Base-by-base conservation (phyloP, 73 alveolate species). In the Breviolum minutum region DNA sequence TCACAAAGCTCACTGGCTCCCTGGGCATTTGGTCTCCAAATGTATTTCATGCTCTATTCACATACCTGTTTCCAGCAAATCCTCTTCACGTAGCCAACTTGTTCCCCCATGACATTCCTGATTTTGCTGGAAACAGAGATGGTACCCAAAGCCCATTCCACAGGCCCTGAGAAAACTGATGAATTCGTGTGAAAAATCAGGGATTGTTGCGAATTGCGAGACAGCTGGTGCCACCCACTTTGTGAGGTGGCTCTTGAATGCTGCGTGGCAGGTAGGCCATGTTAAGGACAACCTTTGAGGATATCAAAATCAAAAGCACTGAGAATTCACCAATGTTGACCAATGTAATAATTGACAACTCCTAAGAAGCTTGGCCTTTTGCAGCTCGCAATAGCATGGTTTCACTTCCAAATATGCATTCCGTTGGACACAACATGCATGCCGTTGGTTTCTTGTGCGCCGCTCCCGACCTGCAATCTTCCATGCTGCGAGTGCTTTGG, bases 151-250 rank as follows among this genome's bases (percentile, higher is more conserved):
- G 92, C 64, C 71, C 92, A 27, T 54, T 83, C 74, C 74, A 40
- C 61, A 10, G 88, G 88, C 88, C 92, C 6, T 9, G n/a, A 54
- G 48, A 83, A 40, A 83, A 60, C 11, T 6, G 22, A 16, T 66
- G 63, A 81, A 83, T 83, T 61, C 62, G 32, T 29, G 60, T 13
- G 90, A 81, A 83, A 61, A 61, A 61, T 22, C 61, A 83, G 27
- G 92, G 92, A 83, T 83, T 83, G 92, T 83, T 83, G 92, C 92
- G 92, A 83, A 74, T 83, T 83, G 92, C 92, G 92, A 83, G 92
- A 61, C 92, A 40, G 61, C 74, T 10, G 22, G 88, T 80, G 92
- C 92, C 61, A 76, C 92, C 92, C 92, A 83, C 76, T 62, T 83
- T 83, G 76, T 83, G 8, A 22, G 74, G 92, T 60, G 60, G 92